Base-by-base conservation (phyloP, 1,139 yeast genomes). In the Arxiozyma slooffiae region DNA sequence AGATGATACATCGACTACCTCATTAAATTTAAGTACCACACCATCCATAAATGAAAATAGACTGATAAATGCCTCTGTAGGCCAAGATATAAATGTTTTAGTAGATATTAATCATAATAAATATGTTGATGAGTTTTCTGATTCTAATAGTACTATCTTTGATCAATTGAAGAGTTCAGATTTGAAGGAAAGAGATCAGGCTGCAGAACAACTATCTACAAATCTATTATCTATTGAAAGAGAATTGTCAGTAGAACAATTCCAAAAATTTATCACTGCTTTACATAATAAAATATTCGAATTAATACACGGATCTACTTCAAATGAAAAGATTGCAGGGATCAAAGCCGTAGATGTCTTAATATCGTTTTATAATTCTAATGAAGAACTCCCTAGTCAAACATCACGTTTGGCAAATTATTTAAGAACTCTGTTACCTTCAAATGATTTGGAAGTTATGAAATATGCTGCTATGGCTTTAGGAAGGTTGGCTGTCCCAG, bases 391-490 rank as follows among this genome's bases (percentile, higher is more conserved):
- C 59, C 89, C 95, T 26, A 87, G 88, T 49, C 90, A 88, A 67
- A 87, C 95, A 2, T 88, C 97, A 6, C 74, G 97, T 56, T 81
- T 87, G 63, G 94, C 96, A 22, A 90, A 88, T 60, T 92, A 92
- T 63, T 71, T 92, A 56, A 77, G 96, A 44, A 81, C 85, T 30
- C 77, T 89, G 49, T 82, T 92, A 23, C 82, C 94, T 4, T 85
- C 95, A 0, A 85, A 79, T 57, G 97, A 92, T 62, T 74, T 82
- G 38, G 85, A 81, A 37, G 92, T 89, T 41, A 86, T 90, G 90
- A 79, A 81, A 56, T 78, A 85, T 37, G 97, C 97, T 2, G 88
- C 96, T 1, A 77, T 76, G 49, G 86, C 96, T 0, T 73, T 92
- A 58, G 97, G 97, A 7, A 85, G 84, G 59, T 72, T 92, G 56